These are phyloP conservation scores for Phytophthora agathidicida DNA, from an alignment of 352 stramenopile genomes.

Conservation along the genomic window DNA sequence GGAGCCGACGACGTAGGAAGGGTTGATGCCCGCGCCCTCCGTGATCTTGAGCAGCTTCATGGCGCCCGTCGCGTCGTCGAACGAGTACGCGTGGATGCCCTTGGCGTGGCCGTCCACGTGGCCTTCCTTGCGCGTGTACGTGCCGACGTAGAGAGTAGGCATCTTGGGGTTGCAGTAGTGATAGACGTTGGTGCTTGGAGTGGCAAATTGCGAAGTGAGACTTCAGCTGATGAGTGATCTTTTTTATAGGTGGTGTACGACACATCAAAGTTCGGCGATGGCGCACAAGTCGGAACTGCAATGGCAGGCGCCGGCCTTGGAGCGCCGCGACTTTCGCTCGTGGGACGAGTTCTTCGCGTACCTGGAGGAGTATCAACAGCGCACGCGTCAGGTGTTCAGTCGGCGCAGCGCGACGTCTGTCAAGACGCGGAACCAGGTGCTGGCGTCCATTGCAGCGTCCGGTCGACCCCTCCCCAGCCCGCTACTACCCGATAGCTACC, in stretches of 20 bases:
- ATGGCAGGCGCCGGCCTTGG: conserved; percentile 21
- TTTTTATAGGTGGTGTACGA: too few relatives aligned
- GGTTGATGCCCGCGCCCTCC: conserved; percentile 66
- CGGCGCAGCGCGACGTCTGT: conserved; percentile 34
- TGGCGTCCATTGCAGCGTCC: conserved; percentile 23
- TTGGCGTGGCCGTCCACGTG: conserved; percentile 82
- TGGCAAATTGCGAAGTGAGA: conserved; percentile 21
- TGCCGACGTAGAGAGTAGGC: conserved; percentile 76
- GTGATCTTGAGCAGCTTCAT: conserved; percentile 55
- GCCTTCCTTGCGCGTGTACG: conserved; percentile 82
- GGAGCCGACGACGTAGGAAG: conserved; percentile 64
- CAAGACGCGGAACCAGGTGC: conserved; percentile 38
- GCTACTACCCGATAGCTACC: conserved; percentile 32
- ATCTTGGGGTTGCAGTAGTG: conserved; percentile 17
- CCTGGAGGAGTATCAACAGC: conserved; percentile 36
- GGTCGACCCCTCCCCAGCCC: conserved; percentile 8
- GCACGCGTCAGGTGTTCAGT: conserved; percentile 37
- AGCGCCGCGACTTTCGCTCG: conserved; percentile 25
- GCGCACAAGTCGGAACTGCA: neutral
- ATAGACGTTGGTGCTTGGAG: conserved; percentile 1
- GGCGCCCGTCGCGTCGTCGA: conserved; percentile 56
- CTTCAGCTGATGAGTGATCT: too few relatives aligned
- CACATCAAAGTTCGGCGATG: neutral
- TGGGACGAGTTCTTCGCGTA: conserved; percentile 37
- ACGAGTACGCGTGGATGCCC: conserved; percentile 71